Conservation (phyloP, 306 rosid species). For the Crataegus laevigata region DNA sequence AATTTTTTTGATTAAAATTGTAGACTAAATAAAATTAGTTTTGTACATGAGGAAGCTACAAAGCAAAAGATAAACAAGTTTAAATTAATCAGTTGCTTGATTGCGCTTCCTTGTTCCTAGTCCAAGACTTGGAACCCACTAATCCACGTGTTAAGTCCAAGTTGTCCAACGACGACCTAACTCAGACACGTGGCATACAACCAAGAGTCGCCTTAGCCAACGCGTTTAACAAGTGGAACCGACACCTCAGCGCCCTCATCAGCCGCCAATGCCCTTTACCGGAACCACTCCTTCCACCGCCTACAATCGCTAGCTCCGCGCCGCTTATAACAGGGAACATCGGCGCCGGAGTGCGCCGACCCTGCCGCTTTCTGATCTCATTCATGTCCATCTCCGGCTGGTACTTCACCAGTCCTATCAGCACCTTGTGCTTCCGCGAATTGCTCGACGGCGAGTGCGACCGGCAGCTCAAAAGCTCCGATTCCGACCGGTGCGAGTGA, state of each 20-base stretch:
- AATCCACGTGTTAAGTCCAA: background rate
- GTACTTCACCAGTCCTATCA: constrained; percentile 31
- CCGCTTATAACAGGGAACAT: constrained; percentile 16
- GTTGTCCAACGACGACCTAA: background rate
- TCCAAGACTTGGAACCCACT: background rate
- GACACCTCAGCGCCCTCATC: constrained; percentile 20
- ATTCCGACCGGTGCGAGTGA: background rate
- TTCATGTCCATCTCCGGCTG: constrained; percentile 35
- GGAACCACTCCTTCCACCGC: background rate
- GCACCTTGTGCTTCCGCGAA: constrained; percentile 19
- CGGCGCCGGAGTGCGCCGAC: constrained; percentile 13
- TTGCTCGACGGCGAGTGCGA: background rate
- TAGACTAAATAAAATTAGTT: too few species aligned
- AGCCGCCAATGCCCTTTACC: constrained; percentile 18
- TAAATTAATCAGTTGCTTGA: background rate
- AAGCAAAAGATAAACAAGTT: background rate
- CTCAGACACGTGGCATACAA: constrained; percentile 23
- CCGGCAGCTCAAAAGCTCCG: background rate
- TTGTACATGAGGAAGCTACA: background rate
- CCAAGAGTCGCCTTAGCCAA: constrained; percentile 20
- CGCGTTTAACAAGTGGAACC: constrained; percentile 15
- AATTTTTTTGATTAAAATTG: too few species aligned
- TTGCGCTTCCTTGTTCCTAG: too few species aligned
- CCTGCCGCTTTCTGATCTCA: constrained; percentile 36
- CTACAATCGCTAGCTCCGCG: constrained; percentile 1